Evolutionary conservation across 169 alveolate genomes (phyloP).

Genomic region (Plasmodium falciparum): DNA sequence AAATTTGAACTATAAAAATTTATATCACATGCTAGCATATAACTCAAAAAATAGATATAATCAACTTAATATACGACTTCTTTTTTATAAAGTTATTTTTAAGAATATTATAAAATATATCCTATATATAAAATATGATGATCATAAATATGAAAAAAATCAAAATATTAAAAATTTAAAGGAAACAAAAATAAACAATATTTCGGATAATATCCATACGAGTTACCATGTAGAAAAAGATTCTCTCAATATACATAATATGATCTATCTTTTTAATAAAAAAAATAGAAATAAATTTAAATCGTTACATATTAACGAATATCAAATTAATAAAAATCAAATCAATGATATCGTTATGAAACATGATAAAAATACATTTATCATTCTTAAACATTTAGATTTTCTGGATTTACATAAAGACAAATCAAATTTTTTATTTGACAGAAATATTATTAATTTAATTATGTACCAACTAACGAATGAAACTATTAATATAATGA

Average conservation of each 20-base stretch:
- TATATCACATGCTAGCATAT: slow-evolving; percentile 14
- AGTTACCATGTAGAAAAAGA: neutral
- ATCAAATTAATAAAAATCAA: slow-evolving; percentile 4
- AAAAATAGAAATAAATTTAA: slow-evolving; percentile 18
- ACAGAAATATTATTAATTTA: slow-evolving; percentile 39
- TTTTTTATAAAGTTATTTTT: slow-evolving; percentile 25
- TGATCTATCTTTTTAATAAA: slow-evolving; percentile 14
- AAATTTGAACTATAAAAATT: slow-evolving; percentile 17
- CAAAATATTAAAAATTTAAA: no score
- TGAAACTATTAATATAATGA: slow-evolving; percentile 19
- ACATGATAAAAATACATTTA: slow-evolving; percentile 23
- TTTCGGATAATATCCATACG: neutral
- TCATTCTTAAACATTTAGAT: slow-evolving; percentile 23
- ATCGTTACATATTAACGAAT: slow-evolving; percentile 27
- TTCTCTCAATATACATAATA: neutral
- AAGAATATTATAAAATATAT: slow-evolving; percentile 20
- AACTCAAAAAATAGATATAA: slow-evolving; percentile 6
- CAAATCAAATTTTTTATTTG: slow-evolving; percentile 4
- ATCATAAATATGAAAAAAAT: no score
- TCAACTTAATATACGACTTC: slow-evolving; percentile 18
- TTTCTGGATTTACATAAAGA: slow-evolving; percentile 18
- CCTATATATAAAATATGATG: neutral
- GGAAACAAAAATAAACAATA: no score
- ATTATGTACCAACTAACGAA: slow-evolving; percentile 28
- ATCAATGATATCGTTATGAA: neutral